These are phyloP conservation scores for Ophiostoma angusticollis DNA, from an alignment of 2,329 filamentous ascomycete genomes.

Conservation along the genomic window DNA sequence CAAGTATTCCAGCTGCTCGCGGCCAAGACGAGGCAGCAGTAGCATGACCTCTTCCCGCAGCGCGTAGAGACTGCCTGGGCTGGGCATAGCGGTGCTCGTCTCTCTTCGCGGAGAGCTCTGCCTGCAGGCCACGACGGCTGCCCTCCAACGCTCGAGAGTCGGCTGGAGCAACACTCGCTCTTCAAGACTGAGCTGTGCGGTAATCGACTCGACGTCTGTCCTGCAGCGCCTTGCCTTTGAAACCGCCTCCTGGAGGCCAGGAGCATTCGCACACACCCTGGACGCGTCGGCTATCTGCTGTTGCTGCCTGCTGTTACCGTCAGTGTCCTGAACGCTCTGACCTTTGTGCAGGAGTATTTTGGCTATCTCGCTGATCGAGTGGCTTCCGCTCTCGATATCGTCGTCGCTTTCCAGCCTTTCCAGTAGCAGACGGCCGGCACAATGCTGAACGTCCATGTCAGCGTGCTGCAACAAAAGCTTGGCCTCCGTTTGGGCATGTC, in stretches of 20 bases:
- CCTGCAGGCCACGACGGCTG: background rate
- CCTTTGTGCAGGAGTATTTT: background rate
- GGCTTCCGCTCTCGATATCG: background rate
- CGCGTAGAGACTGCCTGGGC: background rate
- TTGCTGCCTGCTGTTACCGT: no score
- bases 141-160: background rate
- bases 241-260: background rate
- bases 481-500: background rate
- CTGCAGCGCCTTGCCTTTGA: background rate
- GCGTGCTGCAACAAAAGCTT: background rate
- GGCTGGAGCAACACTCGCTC: background rate
- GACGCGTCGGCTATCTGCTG: no score
- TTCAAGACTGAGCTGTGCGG: background rate
- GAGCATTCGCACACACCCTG: no score
- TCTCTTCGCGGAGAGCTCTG: background rate
- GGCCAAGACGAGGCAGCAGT: conserved; percentile 1
- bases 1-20: conserved; percentile 1
- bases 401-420: background rate
- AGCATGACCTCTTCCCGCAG: background rate
- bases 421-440: conserved; percentile 1
- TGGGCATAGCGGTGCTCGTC: no score
- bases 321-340: no score
- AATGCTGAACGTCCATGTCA: background rate
- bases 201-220: background rate
- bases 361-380: background rate